These are phyloP conservation scores for Lentinus brumalis DNA, from an alignment of 768 basidiomycete species.

Conservation along the genomic window DNA sequence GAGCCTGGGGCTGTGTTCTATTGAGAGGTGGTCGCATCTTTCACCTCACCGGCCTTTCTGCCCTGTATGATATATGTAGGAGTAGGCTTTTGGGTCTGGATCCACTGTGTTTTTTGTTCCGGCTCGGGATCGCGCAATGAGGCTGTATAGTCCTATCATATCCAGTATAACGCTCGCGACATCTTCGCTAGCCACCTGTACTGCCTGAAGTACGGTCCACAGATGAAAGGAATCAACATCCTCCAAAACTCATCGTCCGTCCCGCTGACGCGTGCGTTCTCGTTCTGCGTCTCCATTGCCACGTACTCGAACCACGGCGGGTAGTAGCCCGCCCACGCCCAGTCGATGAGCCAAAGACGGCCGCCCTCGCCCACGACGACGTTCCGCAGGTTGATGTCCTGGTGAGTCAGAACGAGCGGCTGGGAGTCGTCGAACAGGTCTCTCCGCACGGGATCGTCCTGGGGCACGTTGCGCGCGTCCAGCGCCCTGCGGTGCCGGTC, in stretches of 20 bases:
- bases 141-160: neutral
- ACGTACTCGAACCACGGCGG: conserved; percentile 29
- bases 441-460: neutral
- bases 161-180: neutral
- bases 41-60: too few relatives aligned
- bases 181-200: neutral
- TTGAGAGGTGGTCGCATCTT: neutral
- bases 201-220: conserved; percentile 14
- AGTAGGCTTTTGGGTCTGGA: too few relatives aligned
- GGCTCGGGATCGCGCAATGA: too few relatives aligned
- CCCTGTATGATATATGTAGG: too few relatives aligned
- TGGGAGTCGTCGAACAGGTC: conserved; percentile 15
- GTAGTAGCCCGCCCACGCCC: conserved; percentile 31
- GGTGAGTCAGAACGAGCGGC: conserved; percentile 31
- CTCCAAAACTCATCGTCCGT: conserved; percentile 7
- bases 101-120: too few relatives aligned
- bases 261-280: neutral
- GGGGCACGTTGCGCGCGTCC: neutral
- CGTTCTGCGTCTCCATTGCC: too few relatives aligned
- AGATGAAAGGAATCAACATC: conserved; percentile 10
- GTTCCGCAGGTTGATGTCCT: conserved; percentile 32
- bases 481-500: neutral
- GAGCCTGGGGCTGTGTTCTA: neutral
- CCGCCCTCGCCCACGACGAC: conserved; percentile 31
- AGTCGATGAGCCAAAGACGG: conserved; percentile 36